Evolutionary conservation across 176 grass and related monocot genomes (phyloP).

Genomic region (Elaeis guineensis): DNA sequence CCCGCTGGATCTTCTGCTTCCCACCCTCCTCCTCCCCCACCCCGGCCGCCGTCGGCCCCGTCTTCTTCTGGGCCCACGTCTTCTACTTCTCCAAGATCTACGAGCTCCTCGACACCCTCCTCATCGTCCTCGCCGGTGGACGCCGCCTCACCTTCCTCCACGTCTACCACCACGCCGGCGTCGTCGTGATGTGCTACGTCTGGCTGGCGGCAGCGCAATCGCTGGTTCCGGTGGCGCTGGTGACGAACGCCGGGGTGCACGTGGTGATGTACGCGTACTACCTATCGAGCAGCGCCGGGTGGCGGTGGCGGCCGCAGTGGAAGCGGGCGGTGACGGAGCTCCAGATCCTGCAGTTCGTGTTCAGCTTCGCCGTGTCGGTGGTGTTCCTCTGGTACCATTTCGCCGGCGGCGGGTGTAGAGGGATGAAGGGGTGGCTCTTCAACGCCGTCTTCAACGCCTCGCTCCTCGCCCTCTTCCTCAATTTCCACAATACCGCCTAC

Average conservation of each 20-base stretch:
- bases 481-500: conserved; percentile 68
- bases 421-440: conserved; percentile 75
- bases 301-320: conserved; percentile 56
- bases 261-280: conserved; percentile 91
- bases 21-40: conserved; percentile 31
- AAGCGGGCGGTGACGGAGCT: conserved; percentile 87
- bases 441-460: conserved; percentile 88
- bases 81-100: conserved; percentile 96
- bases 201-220: conserved; percentile 81
- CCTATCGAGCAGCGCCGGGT: conserved; percentile 58
- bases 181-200: conserved; percentile 85
- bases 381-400: conserved; percentile 79
- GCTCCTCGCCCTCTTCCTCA: conserved; percentile 69
- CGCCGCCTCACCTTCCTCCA: conserved; percentile 86
- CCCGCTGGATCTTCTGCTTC: conserved; percentile 72
- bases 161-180: conserved; percentile 92
- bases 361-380: conserved; percentile 62
- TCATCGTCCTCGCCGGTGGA: conserved; percentile 54
- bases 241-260: conserved; percentile 79
- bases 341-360: conserved; percentile 82
- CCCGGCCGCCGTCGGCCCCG: conserved; percentile 26
- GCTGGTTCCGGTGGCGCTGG: conserved; percentile 62
- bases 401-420: conserved; percentile 54
- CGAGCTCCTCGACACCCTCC: conserved; percentile 82
- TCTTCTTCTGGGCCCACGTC: conserved; percentile 93